Percentiles rank a stretch among this genome's conserved stretches.
phyloP scores from a whole-genome alignment of 2,329 filamentous ascomycete species.

The Arthrobotrys iridis region DNA sequence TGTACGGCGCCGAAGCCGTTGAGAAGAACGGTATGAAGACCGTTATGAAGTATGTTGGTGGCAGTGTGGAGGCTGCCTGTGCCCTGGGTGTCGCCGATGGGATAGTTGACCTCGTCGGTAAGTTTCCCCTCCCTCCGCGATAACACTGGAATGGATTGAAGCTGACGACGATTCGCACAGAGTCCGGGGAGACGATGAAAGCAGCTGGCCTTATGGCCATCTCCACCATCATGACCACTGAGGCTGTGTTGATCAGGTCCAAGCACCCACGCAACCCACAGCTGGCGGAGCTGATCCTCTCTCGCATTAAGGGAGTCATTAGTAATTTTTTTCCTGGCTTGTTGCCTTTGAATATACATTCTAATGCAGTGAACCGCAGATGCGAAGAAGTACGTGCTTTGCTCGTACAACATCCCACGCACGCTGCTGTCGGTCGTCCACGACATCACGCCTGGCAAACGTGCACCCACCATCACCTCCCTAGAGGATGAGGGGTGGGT shows the following conservation, averaged over 20 bases:
- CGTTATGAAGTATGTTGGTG: slow-evolving; percentile 91
- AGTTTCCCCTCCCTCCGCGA: slow-evolving; percentile 61
- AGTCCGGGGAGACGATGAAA: slow-evolving; percentile 98
- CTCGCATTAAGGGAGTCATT: slow-evolving; percentile 91
- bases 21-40: slow-evolving; percentile 74
- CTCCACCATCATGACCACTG: slow-evolving; percentile 88
- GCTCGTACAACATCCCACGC: slow-evolving; percentile 92
- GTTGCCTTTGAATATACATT: slow-evolving; percentile 39
- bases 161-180: slow-evolving; percentile 64
- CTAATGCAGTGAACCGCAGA: slow-evolving; percentile 62
- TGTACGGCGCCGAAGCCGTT: slow-evolving; percentile 64
- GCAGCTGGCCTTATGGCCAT: slow-evolving; percentile 93
- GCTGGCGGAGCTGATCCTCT: slow-evolving; percentile 83
- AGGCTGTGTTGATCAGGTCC: slow-evolving; percentile 91
- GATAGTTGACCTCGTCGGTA: slow-evolving; percentile 96
- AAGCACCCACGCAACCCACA: slow-evolving; percentile 80
- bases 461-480: slow-evolving; percentile 88
- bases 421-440: slow-evolving; percentile 73
- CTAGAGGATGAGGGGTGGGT: slow-evolving; percentile 92
- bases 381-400: slow-evolving; percentile 91
- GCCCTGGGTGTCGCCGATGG: slow-evolving; percentile 94
- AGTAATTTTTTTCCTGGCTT: slow-evolving; percentile 63
- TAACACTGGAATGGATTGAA: not conserved
- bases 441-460: slow-evolving; percentile 88
- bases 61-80: slow-evolving; percentile 96